Base-by-base conservation (phyloP, 352 stramenopile genomes). In the Phytophthora colocasiae region DNA sequence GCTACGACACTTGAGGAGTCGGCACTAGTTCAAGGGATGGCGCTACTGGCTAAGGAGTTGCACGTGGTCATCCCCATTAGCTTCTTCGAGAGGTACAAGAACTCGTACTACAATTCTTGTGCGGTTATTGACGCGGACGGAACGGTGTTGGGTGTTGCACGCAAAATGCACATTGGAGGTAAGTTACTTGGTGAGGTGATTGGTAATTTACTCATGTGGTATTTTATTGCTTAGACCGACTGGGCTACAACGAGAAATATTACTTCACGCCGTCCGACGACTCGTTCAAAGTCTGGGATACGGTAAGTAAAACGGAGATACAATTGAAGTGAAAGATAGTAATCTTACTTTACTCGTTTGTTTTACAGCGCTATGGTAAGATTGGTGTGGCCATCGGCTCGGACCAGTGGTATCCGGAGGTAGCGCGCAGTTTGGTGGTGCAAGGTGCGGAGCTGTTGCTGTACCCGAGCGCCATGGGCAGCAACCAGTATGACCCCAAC, bases 41-140 rank as follows among this genome's bases (percentile, higher is more conserved):
- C 90, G 47, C 63, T 90, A 45, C 69, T 98, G 29, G 92, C 92
- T 32, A 94, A 96, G 75, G 91, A 98, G 69, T 75, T 98, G 29
- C 78, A 83, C 31, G 92, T 97, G 45, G 92, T 97, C 7, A 87
- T 98, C 60, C 92, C 91, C 36, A 92, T 97, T 60, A 96, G 87
- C 65, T 97, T 97, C 76, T 98, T 97, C 58, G 92, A 98, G 74
- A 75, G 88, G 10, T 83, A 87, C 72, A 81, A 85, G 56, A 96
- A 97, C 72, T 95, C 90, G 61, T 97, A 95, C 79, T 98, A 97
- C 84, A 98, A 97, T 69, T 96, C 90, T 29, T 91, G 92, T 38
- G 91, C 91, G 3, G 67, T 98, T 31, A 96, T 98, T 65, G 91
- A 98, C 76, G 90, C 92, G 11, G 92, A 97, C 57, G 92, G 92